Base-by-base conservation (phyloP, 192 early-diverging fungal genomes). In the Rhizophagus clarus region DNA sequence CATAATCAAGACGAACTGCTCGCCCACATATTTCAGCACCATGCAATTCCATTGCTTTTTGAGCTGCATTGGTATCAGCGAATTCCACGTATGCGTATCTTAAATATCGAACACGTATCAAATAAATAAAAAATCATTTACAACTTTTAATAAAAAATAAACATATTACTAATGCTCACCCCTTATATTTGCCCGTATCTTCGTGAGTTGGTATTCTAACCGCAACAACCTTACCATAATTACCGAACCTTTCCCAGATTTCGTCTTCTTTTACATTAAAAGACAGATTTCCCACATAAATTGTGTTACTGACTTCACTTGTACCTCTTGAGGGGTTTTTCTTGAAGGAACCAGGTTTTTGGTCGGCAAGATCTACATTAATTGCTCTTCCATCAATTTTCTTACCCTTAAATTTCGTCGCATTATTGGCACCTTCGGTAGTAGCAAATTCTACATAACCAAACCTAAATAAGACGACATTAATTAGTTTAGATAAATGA, bases 51-150 rank as follows among this genome's bases (percentile, higher is more conserved):
- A 91, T 88, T 28, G 94, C 88, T 40, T 95, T 95, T 82, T 95
- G 87, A 79, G 93, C 95, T 32, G 87, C 86, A 49, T 88, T 93
- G 40, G 86, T 84, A 74, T 88, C 76, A 26, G 86, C 85, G 81
- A 96, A 99, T 82, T 97, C 92, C 34, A 98, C 90, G 86, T 97
- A 98, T 81, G 95, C 97, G 83, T 96, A 96, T 14, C 89, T 85
- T 34, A 28, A 76, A 76, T 15, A n/a, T 12, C 7, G 15, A n/a
- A 61, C 5, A 32, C 7, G 61, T 31, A 34, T 10, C 29, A 9
- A 79, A 29, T 17, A 79, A 60, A 22, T 17, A 26, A 49, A 29
- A 47, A 14, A 80, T 37, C 32, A 70, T 45, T 9, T 76, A 29
- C 10, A 26, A 5, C 37, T 5, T 40, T 40, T 40, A 40, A 40